Evolutionary conservation across 495 filamentous ascomycete genomes (phyloP).

Genomic region (Thermothielavioides terrestris): DNA sequence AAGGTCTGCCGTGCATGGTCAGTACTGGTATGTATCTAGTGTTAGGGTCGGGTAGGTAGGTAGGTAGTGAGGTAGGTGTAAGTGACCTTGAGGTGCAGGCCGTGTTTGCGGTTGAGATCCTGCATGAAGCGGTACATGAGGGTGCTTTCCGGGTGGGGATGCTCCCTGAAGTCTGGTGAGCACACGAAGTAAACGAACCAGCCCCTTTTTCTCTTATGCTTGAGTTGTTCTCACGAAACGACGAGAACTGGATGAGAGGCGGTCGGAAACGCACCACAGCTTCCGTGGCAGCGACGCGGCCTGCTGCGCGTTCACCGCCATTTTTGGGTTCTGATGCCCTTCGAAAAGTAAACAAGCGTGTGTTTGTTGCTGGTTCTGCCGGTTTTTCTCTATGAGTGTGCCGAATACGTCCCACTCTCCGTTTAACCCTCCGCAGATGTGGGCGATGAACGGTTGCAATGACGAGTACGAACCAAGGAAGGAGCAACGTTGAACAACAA

Average conservation of each 20-base stretch:
- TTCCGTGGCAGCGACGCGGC: conserved; percentile 33
- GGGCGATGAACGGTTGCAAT: too few species aligned
- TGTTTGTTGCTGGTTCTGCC: not conserved
- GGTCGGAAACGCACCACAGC: conserved; percentile 22
- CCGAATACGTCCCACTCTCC: too few species aligned
- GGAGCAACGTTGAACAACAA: not conserved
- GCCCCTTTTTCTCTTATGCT: too few species aligned
- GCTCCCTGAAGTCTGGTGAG: conserved; percentile 32
- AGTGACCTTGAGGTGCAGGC: conserved; percentile 35
- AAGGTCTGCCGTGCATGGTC: not conserved
- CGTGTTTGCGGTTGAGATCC: conserved; percentile 36
- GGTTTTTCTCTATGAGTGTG: too few species aligned
- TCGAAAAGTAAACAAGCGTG: not conserved
- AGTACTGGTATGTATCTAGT: not conserved
- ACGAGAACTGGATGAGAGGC: conserved; percentile 4
- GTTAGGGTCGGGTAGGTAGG: not conserved
- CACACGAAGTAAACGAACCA: too few species aligned
- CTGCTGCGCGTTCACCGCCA: not conserved
- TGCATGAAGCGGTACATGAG: conserved; percentile 45
- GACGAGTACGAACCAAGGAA: not conserved
- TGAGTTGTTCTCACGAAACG: not conserved
- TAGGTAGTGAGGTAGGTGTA: not conserved
- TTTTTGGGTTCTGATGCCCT: not conserved
- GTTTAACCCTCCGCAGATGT: too few species aligned
- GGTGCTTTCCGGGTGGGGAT: conserved; percentile 45